These are phyloP conservation scores for Stentor roeselii DNA, from an alignment of 73 alveolate genomes.

Conservation along the genomic window DNA sequence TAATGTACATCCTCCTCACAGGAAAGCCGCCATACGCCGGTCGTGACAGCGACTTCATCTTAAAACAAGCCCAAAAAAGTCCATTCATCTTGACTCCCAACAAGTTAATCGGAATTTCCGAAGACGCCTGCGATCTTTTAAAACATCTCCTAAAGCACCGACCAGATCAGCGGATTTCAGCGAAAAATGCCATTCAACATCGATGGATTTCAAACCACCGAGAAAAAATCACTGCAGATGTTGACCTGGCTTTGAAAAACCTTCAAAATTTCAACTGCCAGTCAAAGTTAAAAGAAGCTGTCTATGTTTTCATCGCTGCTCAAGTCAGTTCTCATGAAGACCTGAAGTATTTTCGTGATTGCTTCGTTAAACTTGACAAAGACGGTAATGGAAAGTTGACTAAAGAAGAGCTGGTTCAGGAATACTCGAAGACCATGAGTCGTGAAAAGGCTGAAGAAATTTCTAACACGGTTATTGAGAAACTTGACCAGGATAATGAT, in stretches of 20 bases:
- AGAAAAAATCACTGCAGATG: not conserved
- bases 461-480: slow-evolving; percentile 38
- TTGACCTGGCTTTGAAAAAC: slow-evolving; percentile 46
- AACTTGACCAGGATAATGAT: slow-evolving; percentile 41
- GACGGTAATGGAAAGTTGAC: slow-evolving; percentile 52
- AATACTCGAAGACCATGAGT: not conserved
- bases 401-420: slow-evolving; percentile 43
- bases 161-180: slow-evolving; percentile 44
- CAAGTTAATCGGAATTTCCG: slow-evolving; percentile 35
- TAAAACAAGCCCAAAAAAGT: slow-evolving; percentile 38
- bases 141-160: slow-evolving; percentile 30
- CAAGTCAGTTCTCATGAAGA: slow-evolving; percentile 77
- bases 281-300: slow-evolving; percentile 81
- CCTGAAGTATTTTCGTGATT: slow-evolving; percentile 46
- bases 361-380: slow-evolving; percentile 37
- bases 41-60: slow-evolving; percentile 55
- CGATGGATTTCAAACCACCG: slow-evolving; percentile 29
- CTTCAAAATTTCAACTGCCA: slow-evolving; percentile 74
- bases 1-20: slow-evolving; percentile 71
- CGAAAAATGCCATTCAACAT: slow-evolving; percentile 48
- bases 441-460: slow-evolving; percentile 39
- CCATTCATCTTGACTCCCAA: slow-evolving; percentile 35
- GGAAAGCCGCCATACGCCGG: slow-evolving; percentile 94
- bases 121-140: slow-evolving; percentile 43
- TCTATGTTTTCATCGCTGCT: slow-evolving; percentile 74